Evolutionary conservation across 352 stramenopile species (phyloP), one percentile per base, ranked within the genome.

Genomic region (Phytophthora fragariae): DNA sequence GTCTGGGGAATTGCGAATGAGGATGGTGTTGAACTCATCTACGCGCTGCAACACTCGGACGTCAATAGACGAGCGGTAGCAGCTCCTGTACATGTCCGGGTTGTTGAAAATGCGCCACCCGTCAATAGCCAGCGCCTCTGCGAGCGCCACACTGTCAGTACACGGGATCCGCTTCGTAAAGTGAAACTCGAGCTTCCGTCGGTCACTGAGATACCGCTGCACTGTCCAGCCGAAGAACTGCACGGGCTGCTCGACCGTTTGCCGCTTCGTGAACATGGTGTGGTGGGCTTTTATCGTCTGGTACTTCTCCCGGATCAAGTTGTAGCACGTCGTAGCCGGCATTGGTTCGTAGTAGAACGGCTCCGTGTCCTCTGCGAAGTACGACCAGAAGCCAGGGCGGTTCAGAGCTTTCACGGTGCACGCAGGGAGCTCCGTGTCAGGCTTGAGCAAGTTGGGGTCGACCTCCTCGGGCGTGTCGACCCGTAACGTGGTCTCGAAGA

Each of bases 261-360:
- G 58, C 4, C 60, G 57, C 14, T 50, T 71, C 19, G 57, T 52
- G 53, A 82, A 83, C 29, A 57, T 63, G 8, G 63, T 56, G 56
- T 83, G 57, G 44, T 83, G 73, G 11, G 35, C 54, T 37, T 76
- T 72, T 19, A 77, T 76, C 3, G 62, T 68, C 52, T 75, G 57
- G 35, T 75, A 76, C 54, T 71, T 77, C 19, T 70, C 61, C 12
- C 60, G 57, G 54, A 84, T 70, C 41, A 81, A 59, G 27, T 39
- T 60, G 54, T 79, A 76, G 54, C 68, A 77, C 5, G 57, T 66
- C n/a, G 37, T 33, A 1, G 47, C 44, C 5, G 76, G 27, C 60
- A 83, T 82, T 17, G 75, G 72, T 54, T 79, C 80, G 54, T 77
- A 86, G 75, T 80, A 86, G 61, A 86, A 84, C 7, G 80, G 80